These are phyloP conservation scores for Sisymbrium altissimum DNA, from an alignment of 345 rosid genomes.

Conservation along the genomic window DNA sequence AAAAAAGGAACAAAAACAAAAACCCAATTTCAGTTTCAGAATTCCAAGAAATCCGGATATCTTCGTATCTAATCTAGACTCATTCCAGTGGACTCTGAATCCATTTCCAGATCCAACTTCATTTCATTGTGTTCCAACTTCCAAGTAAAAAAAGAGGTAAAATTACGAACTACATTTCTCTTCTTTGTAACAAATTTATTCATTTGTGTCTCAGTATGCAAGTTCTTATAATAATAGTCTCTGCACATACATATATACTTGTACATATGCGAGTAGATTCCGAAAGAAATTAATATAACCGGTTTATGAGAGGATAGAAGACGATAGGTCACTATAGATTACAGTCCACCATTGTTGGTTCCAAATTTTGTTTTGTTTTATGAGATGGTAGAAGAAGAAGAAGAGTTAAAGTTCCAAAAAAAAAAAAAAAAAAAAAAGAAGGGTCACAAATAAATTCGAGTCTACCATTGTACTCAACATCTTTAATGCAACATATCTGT, in stretches of 20 bases:
- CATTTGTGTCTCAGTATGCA: background rate
- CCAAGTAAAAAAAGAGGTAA: background rate
- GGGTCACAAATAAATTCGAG: slow-evolving; percentile 12
- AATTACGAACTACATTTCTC: slow-evolving; percentile 17
- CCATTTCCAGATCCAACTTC: slow-evolving; percentile 22
- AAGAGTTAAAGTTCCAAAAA: too few relatives aligned
- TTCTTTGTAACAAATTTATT: background rate
- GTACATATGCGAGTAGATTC: background rate
- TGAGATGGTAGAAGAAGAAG: background rate
- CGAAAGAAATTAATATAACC: background rate
- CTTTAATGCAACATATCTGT: background rate
- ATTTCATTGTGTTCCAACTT: background rate
- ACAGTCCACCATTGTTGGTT: slow-evolving; percentile 3
- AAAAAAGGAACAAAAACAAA: background rate
- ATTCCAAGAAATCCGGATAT: background rate
- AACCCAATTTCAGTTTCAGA: background rate
- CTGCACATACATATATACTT: background rate
- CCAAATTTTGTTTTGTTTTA: background rate
- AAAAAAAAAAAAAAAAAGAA: too few relatives aligned
- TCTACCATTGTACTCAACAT: background rate
- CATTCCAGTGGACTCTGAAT: slow-evolving; percentile 5
- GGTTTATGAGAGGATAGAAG: background rate
- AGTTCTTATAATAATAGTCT: background rate
- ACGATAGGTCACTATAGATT: background rate
- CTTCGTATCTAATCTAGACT: background rate